Percentiles rank a stretch among this genome's conserved stretches.
Conservation (phyloP, 1,284 basidiomycete genomes). For the Mycocalia duriaeana region DNA sequence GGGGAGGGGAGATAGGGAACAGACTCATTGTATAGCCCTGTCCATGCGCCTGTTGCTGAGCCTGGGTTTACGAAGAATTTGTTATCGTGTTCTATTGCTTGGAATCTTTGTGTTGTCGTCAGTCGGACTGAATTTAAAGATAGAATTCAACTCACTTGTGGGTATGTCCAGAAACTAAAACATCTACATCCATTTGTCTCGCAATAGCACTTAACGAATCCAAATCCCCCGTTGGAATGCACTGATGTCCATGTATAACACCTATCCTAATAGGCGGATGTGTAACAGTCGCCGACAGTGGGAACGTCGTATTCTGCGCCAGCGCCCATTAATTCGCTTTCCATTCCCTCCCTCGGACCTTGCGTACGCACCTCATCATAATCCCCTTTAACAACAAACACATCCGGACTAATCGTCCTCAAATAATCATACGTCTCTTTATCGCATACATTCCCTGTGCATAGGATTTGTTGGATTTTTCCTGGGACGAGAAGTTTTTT, state of each 20-base stretch:
- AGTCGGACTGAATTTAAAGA: not conserved
- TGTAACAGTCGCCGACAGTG: slow-evolving; percentile 65
- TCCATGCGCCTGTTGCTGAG: slow-evolving; percentile 93
- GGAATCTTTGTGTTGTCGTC: slow-evolving; percentile 57
- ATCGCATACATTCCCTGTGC: slow-evolving; percentile 97
- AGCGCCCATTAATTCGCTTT: no score
- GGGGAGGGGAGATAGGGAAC: no score
- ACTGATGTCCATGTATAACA: slow-evolving; percentile 92
- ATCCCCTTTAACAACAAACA: slow-evolving; percentile 90
- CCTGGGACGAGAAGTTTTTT: slow-evolving; percentile 95
- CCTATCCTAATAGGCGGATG: slow-evolving; percentile 92
- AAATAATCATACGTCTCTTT: slow-evolving; percentile 96
- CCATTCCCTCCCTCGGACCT: no score
- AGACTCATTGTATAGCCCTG: no score
- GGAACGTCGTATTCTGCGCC: no score
- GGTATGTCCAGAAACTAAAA: slow-evolving; percentile 90
- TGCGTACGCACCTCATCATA: slow-evolving; percentile 78
- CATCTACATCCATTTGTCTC: no score
- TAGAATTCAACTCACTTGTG: slow-evolving; percentile 64
- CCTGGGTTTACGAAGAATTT: slow-evolving; percentile 97
- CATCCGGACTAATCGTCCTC: slow-evolving; percentile 93
- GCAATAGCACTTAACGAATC: no score
- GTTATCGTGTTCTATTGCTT: slow-evolving; percentile 87
- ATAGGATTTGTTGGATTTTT: slow-evolving; percentile 97
- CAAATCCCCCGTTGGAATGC: slow-evolving; percentile 87